A percentile compares a stretch with the other conserved stretches of the same genome.
phyloP scores from a whole-genome alignment of 164 flowering plant genomes.

The Magnolia kwangsiensis region DNA sequence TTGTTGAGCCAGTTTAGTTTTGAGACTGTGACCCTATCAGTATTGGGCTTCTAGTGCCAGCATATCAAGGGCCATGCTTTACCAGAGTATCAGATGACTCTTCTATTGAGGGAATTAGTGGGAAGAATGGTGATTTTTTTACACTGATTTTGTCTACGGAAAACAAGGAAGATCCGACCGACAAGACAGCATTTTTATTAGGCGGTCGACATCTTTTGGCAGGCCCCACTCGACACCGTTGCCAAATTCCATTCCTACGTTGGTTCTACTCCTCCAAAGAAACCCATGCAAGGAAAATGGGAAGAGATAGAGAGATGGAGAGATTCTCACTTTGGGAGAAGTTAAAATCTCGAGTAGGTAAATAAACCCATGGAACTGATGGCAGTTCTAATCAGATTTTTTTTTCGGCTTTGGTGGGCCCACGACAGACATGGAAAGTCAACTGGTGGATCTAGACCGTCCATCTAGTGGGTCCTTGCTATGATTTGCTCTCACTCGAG shows the following conservation, averaged over 20 bases:
- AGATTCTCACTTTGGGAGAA: not conserved
- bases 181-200: conserved; percentile 10
- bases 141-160: conserved; percentile 2
- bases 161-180: conserved; percentile 10
- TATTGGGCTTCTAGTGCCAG: too few species aligned
- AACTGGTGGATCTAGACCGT: not conserved
- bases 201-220: conserved; percentile 9
- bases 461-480: not conserved
- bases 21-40: too few species aligned
- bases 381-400: not conserved
- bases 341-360: not conserved
- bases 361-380: not conserved
- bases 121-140: not conserved
- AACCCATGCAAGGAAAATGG: conserved; percentile 7
- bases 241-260: conserved; percentile 13
- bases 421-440: not conserved
- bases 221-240: conserved; percentile 9
- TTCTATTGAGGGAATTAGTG: not conserved
- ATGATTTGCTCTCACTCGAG: too few species aligned
- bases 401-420: not conserved
- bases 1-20: too few species aligned
- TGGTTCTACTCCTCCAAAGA: not conserved
- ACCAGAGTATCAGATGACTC: too few species aligned
- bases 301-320: not conserved
- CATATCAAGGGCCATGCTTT: too few species aligned